These are phyloP conservation scores for Misopates orontium DNA, from an alignment of 257 asterid species.

Conservation along the genomic window DNA sequence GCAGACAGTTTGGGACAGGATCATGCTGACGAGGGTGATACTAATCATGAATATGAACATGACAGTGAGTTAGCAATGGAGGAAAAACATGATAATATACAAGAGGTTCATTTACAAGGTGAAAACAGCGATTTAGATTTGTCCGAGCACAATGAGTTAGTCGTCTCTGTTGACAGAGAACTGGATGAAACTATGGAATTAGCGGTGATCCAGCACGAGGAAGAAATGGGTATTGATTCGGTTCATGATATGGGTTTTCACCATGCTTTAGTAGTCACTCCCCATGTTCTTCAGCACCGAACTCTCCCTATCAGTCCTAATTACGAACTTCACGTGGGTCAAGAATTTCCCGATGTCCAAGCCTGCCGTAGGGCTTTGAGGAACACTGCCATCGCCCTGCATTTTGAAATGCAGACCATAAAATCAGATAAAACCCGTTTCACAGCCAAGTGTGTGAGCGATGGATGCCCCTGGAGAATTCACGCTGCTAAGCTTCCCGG, in stretches of 20 bases:
- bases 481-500: conserved; percentile 98
- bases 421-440: conserved; percentile 93
- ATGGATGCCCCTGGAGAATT: conserved; percentile 94
- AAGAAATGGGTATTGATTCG: conserved; percentile 48
- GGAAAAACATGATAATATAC: conserved; percentile 63
- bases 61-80: conserved; percentile 53
- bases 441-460: conserved; percentile 87
- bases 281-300: conserved; percentile 81
- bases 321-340: conserved; percentile 86
- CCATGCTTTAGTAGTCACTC: conserved; percentile 52
- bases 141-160: conserved; percentile 60
- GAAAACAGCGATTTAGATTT: conserved; percentile 52
- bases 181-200: conserved; percentile 74
- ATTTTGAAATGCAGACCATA: conserved; percentile 89
- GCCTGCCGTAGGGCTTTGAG: conserved; percentile 92
- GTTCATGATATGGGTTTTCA: conserved; percentile 52
- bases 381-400: conserved; percentile 92
- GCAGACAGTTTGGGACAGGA: conserved; percentile 45
- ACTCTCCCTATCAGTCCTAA: conserved; percentile 53
- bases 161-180: conserved; percentile 54
- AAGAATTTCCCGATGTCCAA: conserved; percentile 88
- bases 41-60: conserved; percentile 52
- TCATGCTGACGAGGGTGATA: conserved; percentile 41
- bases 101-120: conserved; percentile 45
- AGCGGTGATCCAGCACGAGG: conserved; percentile 63